Base-by-base conservation (phyloP, 225 moss, liverwort and hornwort species). In the Polytrichum formosum region DNA sequence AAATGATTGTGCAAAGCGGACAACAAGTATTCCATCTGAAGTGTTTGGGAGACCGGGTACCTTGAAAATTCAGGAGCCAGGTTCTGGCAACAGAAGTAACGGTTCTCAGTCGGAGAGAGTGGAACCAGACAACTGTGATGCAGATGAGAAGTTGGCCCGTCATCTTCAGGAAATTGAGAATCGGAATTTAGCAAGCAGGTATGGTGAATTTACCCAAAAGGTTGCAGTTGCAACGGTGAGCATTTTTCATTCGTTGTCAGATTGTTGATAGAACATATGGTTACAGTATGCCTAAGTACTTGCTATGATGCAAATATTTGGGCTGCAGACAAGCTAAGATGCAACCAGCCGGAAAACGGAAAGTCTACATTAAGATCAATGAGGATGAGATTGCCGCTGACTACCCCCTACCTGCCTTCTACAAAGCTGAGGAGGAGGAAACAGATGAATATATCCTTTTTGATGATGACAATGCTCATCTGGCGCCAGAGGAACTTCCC, bases 351-450 rank as follows among this genome's bases (percentile, higher is more conserved):
- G 72, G 69, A 68, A 95, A 90, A 67, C 88, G 82, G n/a, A 98
- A 90, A 64, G 83, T 89, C 22, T 98, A 98, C 67, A 85, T 98
- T 28, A 98, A 90, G 73, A 90, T 98, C 10, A 98, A 94, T 61
- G 97, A 98, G 79, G 81, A 84, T 64, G 97, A 98, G 79, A 94
- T 98, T 72, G 94, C 92, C 6, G 70, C 79, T 18, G 94, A 98
- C 33, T 98, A 98, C 64, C 97, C 97, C 18, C 80, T 92, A 28
- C 97, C 97, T 63, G 92, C 88, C 4, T 92, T 86, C 60, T 94
- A 90, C 69, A 91, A 84, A 68, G 84, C 86, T 28, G 94, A 94
- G 79, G 91, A 92, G 68, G 84, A 91, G 61, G 97, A 98, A 81
- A 87, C 82, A 17, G 97, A 98, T 37, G 97, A 98, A 67, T 98